These are phyloP conservation scores for Candolleomyces eurysporus DNA, from an alignment of 768 basidiomycete genomes.

Conservation along the genomic window DNA sequence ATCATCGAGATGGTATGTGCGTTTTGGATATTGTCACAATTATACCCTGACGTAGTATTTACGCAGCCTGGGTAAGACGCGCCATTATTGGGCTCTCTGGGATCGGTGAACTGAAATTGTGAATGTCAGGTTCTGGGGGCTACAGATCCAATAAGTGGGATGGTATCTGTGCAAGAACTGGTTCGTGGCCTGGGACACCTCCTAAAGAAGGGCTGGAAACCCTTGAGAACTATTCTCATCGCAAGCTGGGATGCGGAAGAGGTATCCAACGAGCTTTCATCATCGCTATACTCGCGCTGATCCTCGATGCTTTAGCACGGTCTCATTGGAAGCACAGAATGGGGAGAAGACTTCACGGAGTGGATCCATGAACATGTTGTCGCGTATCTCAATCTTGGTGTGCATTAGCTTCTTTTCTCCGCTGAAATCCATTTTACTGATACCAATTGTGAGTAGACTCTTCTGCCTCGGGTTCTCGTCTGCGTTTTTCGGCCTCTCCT, in stretches of 20 bases:
- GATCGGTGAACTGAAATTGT: background rate
- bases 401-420: background rate
- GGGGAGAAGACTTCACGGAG: conserved; percentile 87
- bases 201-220: conserved; percentile 74
- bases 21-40: background rate
- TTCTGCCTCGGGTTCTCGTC: conserved; percentile 62
- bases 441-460: conserved; percentile 17
- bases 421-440: background rate
- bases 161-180: conserved; percentile 70
- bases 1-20: conserved; percentile 77
- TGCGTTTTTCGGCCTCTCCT: conserved; percentile 63
- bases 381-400: conserved; percentile 83
- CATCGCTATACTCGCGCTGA: background rate
- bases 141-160: conserved; percentile 73
- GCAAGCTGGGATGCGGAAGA: conserved; percentile 79
- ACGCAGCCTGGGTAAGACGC: background rate
- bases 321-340: conserved; percentile 84
- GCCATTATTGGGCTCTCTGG: background rate
- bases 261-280: conserved; percentile 31
- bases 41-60: background rate
- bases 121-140: conserved; percentile 52
- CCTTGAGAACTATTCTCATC: conserved; percentile 61
- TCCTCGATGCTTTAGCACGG: conserved; percentile 38
- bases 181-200: conserved; percentile 70
- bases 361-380: conserved; percentile 80